These are phyloP conservation scores for Hanseniaspora thailandica DNA, from an alignment of 805 yeast species.

Conservation along the genomic window DNA sequence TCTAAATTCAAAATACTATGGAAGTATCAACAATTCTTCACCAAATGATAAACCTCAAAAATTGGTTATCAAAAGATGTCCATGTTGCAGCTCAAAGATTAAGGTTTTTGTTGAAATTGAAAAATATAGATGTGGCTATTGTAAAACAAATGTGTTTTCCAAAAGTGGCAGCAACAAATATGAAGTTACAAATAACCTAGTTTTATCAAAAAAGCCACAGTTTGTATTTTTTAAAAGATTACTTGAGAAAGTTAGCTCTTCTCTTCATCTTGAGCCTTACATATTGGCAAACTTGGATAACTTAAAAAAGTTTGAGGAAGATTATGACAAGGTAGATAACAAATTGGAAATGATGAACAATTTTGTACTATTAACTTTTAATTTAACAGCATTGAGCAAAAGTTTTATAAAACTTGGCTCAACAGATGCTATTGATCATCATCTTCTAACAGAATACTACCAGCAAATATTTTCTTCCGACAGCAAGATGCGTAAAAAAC, in stretches of 20 bases:
- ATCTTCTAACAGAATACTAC: neutral
- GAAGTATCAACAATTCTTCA: neutral
- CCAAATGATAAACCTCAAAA: neutral
- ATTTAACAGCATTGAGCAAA: neutral
- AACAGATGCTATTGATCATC: neutral
- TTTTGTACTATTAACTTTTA: neutral
- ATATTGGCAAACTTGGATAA: neutral
- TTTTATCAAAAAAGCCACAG: neutral
- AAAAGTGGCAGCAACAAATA: conserved; percentile 6
- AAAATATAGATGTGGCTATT: conserved; percentile 49
- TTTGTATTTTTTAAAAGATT: neutral
- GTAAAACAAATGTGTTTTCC: conserved; percentile 39
- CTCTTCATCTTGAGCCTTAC: neutral
- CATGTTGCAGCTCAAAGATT: conserved; percentile 38
- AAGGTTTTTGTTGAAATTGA: conserved; percentile 29
- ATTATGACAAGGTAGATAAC: neutral
- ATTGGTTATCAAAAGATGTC: conserved; percentile 24
- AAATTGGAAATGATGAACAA: neutral
- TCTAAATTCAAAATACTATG: neutral
- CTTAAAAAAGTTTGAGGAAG: neutral
- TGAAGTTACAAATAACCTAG: neutral
- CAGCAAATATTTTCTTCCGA: neutral
- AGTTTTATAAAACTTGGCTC: neutral
- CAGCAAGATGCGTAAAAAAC: neutral
- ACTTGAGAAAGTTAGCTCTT: neutral